A percentile compares a stretch with the other conserved stretches of the same genome.
Conservation (phyloP, 78 protist species). For the Corallochytrium limacisporum region DNA sequence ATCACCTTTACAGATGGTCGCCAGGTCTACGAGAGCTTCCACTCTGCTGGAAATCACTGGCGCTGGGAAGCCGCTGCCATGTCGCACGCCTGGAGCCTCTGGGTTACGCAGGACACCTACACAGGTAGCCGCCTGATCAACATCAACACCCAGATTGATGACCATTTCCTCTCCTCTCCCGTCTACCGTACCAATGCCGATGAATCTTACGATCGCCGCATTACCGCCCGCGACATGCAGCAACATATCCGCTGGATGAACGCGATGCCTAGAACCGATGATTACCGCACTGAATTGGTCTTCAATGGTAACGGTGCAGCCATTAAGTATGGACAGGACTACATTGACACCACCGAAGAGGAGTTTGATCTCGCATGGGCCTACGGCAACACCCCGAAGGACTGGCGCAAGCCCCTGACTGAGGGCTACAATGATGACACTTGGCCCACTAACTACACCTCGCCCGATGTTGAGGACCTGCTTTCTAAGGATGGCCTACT, state of each 20-base stretch:
- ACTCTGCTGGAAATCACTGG: too few relatives aligned
- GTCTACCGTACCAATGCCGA: neutral
- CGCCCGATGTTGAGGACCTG: neutral
- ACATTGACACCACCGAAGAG: too few relatives aligned
- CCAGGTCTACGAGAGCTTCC: too few relatives aligned
- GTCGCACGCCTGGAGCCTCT: too few relatives aligned
- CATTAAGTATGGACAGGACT: neutral
- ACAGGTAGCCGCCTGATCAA: neutral
- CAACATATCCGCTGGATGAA: neutral
- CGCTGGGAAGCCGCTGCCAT: too few relatives aligned
- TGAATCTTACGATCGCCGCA: neutral
- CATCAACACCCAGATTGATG: conserved; percentile 12
- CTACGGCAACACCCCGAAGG: too few relatives aligned
- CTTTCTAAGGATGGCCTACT: neutral
- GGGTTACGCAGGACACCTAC: too few relatives aligned
- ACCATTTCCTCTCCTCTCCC: conserved; percentile 2
- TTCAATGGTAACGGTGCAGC: conserved; percentile 15
- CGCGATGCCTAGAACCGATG: neutral
- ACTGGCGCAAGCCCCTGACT: too few relatives aligned
- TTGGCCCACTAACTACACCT: neutral
- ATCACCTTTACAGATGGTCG: too few relatives aligned
- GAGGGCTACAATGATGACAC: too few relatives aligned
- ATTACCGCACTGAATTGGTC: neutral
- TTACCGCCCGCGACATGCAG: neutral
- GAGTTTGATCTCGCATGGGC: too few relatives aligned